Conservation (phyloP, 768 basidiomycete genomes). For the Calocybe cyanea region DNA sequence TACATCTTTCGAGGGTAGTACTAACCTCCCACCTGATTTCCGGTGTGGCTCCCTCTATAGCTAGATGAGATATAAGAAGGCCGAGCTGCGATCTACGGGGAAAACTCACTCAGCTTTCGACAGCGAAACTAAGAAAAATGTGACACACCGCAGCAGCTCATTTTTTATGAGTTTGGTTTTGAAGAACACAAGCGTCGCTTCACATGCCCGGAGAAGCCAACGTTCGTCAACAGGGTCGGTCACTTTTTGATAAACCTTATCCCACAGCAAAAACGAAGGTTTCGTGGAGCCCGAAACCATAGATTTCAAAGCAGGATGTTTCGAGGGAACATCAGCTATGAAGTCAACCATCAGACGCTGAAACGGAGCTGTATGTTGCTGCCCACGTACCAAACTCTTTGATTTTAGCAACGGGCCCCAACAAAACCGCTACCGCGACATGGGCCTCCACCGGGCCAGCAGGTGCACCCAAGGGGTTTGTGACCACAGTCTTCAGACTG, state of each 20-base stretch:
- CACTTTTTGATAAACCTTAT: conserved; percentile 80
- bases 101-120: not conserved
- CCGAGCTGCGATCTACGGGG: conserved; percentile 60
- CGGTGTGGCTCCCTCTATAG: conserved; percentile 52
- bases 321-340: conserved; percentile 42
- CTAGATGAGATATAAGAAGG: conserved; percentile 63
- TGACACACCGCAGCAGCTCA: conserved; percentile 50
- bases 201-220: conserved; percentile 72
- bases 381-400: conserved; percentile 47
- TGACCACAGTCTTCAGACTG: conserved; percentile 60
- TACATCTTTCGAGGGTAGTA: conserved; percentile 35
- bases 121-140: not conserved
- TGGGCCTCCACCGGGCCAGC: conserved; percentile 84
- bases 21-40: conserved; percentile 49
- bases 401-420: conserved; percentile 54
- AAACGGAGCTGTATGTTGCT: not conserved
- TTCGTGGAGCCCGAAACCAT: conserved; percentile 53
- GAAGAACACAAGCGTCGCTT: conserved; percentile 46
- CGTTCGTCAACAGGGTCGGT: conserved; percentile 55
- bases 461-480: conserved; percentile 54
- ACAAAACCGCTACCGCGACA: conserved; percentile 62
- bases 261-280: conserved; percentile 84
- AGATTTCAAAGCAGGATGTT: conserved; percentile 43
- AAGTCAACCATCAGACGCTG: conserved; percentile 6
- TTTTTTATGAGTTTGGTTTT: conserved; percentile 48